Evolutionary conservation across 2,329 filamentous ascomycete species (phyloP).

Genomic region (Talaromyces sp.): DNA sequence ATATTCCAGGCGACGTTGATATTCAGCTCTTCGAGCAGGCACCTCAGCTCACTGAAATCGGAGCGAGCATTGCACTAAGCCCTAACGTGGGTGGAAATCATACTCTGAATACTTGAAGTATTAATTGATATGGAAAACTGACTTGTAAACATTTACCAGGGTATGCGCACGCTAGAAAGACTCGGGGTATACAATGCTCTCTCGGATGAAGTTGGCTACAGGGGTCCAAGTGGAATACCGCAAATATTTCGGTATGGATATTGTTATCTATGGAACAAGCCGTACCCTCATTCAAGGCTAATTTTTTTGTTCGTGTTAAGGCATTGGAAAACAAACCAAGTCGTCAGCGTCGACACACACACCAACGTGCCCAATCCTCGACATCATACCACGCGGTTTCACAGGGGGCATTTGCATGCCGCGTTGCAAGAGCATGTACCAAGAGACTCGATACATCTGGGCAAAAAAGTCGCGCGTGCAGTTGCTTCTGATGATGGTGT

Average conservation of each 20-base stretch:
- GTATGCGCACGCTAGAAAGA: constrained; percentile 47
- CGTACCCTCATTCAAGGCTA: not conserved
- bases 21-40: constrained; percentile 49
- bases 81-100: constrained; percentile 44
- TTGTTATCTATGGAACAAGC: too few species aligned
- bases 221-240: constrained; percentile 36
- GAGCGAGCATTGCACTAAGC: constrained; percentile 23
- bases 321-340: constrained; percentile 41
- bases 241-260: constrained; percentile 41
- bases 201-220: constrained; percentile 34
- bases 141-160: constrained; percentile 12
- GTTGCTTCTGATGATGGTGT: constrained; percentile 26
- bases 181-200: constrained; percentile 46
- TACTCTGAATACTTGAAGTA: too few species aligned
- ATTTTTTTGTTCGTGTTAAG: constrained; percentile 15
- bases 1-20: constrained; percentile 27
- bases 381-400: constrained; percentile 43
- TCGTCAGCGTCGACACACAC: constrained; percentile 26
- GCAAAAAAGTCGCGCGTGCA: constrained; percentile 38
- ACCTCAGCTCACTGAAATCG: constrained; percentile 19
- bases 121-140: too few species aligned
- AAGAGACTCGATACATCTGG: constrained; percentile 36
- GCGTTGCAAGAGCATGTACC: constrained; percentile 44
- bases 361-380: constrained; percentile 35
- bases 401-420: constrained; percentile 46